Evolutionary conservation across 345 rosid species (phyloP).

Genomic region (Dipteronia sinensis): DNA sequence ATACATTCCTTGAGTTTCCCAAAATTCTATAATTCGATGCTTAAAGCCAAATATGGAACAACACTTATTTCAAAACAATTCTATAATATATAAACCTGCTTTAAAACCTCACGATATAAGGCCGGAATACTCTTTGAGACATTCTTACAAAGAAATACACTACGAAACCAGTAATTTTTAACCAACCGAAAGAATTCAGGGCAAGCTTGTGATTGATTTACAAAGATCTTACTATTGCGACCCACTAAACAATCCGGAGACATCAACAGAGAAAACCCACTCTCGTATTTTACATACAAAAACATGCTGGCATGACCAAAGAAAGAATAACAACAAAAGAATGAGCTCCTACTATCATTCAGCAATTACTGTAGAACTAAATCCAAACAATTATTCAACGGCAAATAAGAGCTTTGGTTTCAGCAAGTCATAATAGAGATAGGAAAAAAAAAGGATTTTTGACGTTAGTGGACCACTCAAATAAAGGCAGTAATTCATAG

Average conservation of each 20-base stretch:
- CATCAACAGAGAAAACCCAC: neutral
- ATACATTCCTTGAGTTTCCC: neutral
- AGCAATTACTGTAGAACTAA: neutral
- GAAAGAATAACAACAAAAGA: neutral
- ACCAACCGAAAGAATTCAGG: neutral
- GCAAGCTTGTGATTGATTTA: neutral
- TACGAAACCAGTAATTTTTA: no score
- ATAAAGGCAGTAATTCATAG: conserved; percentile 3
- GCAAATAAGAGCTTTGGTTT: no score
- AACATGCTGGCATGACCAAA: neutral
- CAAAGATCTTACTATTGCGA: neutral
- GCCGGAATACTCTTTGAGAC: neutral
- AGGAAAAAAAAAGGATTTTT: no score
- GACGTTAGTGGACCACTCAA: no score
- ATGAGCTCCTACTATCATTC: neutral
- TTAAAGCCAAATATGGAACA: neutral
- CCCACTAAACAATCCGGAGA: neutral
- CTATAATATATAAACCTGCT: neutral
- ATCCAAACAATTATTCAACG: neutral
- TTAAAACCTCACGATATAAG: neutral
- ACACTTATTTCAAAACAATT: neutral
- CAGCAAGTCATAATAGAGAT: no score
- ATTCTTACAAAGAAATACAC: no score
- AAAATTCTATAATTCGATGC: neutral
- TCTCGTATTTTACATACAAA: neutral